A percentile compares a stretch with the other conserved stretches of the same genome.
Conservation (phyloP, 164 flowering plant genomes). For the Akebia trifoliata region DNA sequence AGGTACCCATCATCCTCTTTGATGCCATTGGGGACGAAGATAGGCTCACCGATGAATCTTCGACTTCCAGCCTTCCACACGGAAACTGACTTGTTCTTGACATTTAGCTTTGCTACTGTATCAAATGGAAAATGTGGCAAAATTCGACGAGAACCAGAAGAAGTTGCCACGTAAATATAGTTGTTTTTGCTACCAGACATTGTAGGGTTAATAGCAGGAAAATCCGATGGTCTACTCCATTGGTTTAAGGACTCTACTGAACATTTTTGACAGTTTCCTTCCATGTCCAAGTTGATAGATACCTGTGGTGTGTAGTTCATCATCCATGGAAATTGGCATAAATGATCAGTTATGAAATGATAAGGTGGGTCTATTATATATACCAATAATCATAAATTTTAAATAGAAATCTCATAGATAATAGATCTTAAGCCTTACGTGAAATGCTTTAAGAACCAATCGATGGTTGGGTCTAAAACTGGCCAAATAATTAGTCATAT, state of each 20-base stretch:
- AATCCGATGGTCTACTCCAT: slow-evolving; percentile 70
- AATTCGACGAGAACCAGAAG: slow-evolving; percentile 54
- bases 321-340: too few species aligned
- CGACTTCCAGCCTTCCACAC: slow-evolving; percentile 64
- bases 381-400: too few species aligned
- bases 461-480: too few species aligned
- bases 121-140: slow-evolving; percentile 89
- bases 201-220: slow-evolving; percentile 60
- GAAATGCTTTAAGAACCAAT: too few species aligned
- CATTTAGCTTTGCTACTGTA: slow-evolving; percentile 52
- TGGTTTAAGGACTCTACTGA: slow-evolving; percentile 39
- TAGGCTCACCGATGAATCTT: slow-evolving; percentile 83
- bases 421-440: too few species aligned
- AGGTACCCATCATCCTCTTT: slow-evolving; percentile 84
- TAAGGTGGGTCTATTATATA: too few species aligned
- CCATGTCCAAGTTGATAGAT: slow-evolving; percentile 38
- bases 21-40: slow-evolving; percentile 52
- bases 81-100: slow-evolving; percentile 13
- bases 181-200: slow-evolving; percentile 46
- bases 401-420: too few species aligned
- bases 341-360: too few species aligned
- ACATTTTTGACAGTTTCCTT: slow-evolving; percentile 38
- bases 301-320: slow-evolving; percentile 34
- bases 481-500: too few species aligned
- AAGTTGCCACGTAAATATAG: slow-evolving; percentile 56